A percentile compares a stretch with the other conserved stretches of the same genome.
Evolutionary conservation across 345 rosid genomes (phyloP).

Genomic region (Kandelia obovata): DNA sequence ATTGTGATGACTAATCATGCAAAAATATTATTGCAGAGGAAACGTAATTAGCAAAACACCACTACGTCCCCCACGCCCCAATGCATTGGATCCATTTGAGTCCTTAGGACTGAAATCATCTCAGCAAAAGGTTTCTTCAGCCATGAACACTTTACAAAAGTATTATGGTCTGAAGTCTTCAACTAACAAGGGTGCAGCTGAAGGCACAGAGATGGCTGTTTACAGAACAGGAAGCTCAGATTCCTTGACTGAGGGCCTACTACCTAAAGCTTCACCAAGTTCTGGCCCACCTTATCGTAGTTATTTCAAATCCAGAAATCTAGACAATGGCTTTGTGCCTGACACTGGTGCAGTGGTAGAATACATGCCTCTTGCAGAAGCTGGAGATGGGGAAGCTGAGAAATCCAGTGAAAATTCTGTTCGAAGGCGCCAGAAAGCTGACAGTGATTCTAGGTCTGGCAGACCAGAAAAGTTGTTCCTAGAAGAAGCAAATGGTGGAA

Average conservation of each 20-base stretch:
- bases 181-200: conserved; percentile 28
- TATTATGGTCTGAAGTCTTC: conserved; percentile 59
- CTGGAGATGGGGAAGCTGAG: conserved; percentile 38
- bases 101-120: conserved; percentile 48
- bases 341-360: conserved; percentile 30
- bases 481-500: conserved; percentile 44
- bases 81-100: conserved; percentile 31
- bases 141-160: conserved; percentile 79
- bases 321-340: conserved; percentile 18
- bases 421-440: conserved; percentile 52
- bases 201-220: conserved; percentile 53
- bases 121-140: conserved; percentile 50
- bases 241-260: conserved; percentile 17
- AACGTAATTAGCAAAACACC: conserved; percentile 16
- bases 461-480: conserved; percentile 57
- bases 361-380: conserved; percentile 33
- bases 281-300: conserved; percentile 26
- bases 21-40: background rate
- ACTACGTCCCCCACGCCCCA: background rate
- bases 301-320: conserved; percentile 18
- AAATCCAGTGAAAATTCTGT: conserved; percentile 39
- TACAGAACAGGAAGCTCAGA: conserved; percentile 33
- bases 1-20: background rate
- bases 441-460: conserved; percentile 23
- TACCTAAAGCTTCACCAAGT: conserved; percentile 27